A percentile compares a stretch with the other conserved stretches of the same genome.
These are phyloP conservation scores for Alternaria consortialis DNA, from an alignment of 2,329 filamentous ascomycete species.

Conservation along the genomic window DNA sequence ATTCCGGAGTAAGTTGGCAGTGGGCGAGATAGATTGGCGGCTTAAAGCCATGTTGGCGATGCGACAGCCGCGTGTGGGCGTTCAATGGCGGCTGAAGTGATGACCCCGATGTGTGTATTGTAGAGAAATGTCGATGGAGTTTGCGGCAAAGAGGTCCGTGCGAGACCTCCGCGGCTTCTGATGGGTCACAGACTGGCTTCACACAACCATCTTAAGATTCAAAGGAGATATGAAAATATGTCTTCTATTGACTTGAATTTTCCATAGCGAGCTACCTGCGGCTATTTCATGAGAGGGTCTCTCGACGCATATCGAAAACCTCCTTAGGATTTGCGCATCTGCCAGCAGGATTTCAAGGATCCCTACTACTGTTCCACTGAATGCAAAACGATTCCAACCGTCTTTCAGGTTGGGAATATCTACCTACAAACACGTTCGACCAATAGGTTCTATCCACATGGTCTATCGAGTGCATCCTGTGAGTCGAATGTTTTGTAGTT, in stretches of 20 bases:
- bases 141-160: constrained; percentile 20
- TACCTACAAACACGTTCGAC: background rate
- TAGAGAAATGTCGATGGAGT: constrained; percentile 22
- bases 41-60: constrained; percentile 49
- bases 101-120: constrained; percentile 12
- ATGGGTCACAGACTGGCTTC: constrained; percentile 3
- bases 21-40: constrained; percentile 61
- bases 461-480: background rate
- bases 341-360: background rate
- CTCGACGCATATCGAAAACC: background rate
- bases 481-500: background rate
- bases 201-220: background rate
- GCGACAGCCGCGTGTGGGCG: constrained; percentile 45
- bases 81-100: constrained; percentile 46
- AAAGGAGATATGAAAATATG: background rate
- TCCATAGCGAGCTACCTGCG: background rate
- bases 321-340: background rate
- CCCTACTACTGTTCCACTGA: background rate
- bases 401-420: background rate
- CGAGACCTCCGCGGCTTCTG: constrained; percentile 29
- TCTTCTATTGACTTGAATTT: background rate
- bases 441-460: background rate
- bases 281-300: background rate
- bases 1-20: constrained; percentile 76
- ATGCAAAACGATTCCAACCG: background rate